These are phyloP conservation scores for Rosellinia necatrix DNA, from an alignment of 2,329 filamentous ascomycete genomes.

Conservation along the genomic window DNA sequence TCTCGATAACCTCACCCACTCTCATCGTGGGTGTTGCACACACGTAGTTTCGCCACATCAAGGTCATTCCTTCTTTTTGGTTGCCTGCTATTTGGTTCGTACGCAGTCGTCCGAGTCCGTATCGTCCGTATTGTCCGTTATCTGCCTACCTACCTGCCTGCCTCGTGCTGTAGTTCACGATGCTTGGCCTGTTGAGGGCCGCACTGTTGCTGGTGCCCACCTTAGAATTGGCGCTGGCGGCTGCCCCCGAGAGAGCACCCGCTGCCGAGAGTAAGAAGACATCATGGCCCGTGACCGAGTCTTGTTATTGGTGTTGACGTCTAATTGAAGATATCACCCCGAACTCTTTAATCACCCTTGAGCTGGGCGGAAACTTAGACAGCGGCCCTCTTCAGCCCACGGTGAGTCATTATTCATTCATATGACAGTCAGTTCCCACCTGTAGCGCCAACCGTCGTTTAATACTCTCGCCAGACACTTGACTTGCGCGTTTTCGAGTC, in stretches of 20 bases:
- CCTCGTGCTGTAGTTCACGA: constrained; percentile 36
- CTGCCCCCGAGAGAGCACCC: constrained; percentile 33
- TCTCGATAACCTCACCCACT: constrained; percentile 11
- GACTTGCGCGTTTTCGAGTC: constrained; percentile 52
- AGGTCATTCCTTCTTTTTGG: neutral
- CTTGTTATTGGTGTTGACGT: constrained; percentile 9
- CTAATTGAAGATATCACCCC: constrained; percentile 23
- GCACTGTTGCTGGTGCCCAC: constrained; percentile 45
- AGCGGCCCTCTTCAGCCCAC: constrained; percentile 28
- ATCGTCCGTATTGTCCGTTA: no score
- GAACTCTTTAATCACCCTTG: constrained; percentile 37
- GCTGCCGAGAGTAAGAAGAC: constrained; percentile 27
- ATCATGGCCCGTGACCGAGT: constrained; percentile 12
- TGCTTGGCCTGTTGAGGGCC: constrained; percentile 43
- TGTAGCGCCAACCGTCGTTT: constrained; percentile 1
- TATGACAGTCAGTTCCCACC: neutral
- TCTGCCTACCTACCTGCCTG: no score
- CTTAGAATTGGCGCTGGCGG: constrained; percentile 35
- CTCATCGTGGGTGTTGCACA: constrained; percentile 16
- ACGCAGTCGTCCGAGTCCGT: constrained; percentile 5
- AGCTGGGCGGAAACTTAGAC: constrained; percentile 28
- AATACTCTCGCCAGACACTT: constrained; percentile 38
- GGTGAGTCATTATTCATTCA: constrained; percentile 30
- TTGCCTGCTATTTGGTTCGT: constrained; percentile 8
- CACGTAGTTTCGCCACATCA: constrained; percentile 24